Evolutionary conservation across 179 eudicot species (phyloP), one percentile per base, ranked within the genome.

Genomic region (Actinidia arguta): DNA sequence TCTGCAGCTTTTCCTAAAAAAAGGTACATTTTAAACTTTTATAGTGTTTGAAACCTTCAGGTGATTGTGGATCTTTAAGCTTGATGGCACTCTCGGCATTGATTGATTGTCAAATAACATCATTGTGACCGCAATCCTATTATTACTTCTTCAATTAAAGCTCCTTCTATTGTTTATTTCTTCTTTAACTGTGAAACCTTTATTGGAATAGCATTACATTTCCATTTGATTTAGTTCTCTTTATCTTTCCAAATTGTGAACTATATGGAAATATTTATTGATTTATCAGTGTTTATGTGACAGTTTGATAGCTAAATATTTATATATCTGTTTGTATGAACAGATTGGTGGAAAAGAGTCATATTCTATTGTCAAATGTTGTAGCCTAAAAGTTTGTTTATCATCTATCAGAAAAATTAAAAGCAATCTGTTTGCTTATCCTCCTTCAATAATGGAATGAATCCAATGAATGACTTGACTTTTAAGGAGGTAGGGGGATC

Each of bases 1-100:
- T 46, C 64, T 70, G 10, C 58, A 55, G 47, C 77, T 58, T 82
- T 47, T 59, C 70, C 47, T 56, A 44, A 5, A 54, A 80, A 42
- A 18, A 70, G 82, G 82, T 80, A 56, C 8, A 51, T 67, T 27
- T 47, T 50, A 68, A n/a, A 52, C 56, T 25, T 67, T 51, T 27
- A 27, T 20, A 25, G n/a, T 48, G 17, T 50, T 66, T 66, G 54
- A 27, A 36, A 50, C 67, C 50, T 9, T 78, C 24, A 46, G 22
- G 39, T 52, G 63, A 14, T 39, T 74, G 46, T 16, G 42, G 24
- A 31, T 74, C 46, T 31, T 59, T 78, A 7, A 31, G 51, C 69
- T 18, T 8, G 56, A 59, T 22, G 25, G 55, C 56, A n/a, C 7
- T 55, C 20, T 7, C n/a, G 6, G 4, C 1, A 55, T n/a, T 44